Evolutionary conservation across 2,329 filamentous ascomycete genomes (phyloP), one percentile per base, ranked within the genome.

Genomic region (Curvularia hawaiiensis): DNA sequence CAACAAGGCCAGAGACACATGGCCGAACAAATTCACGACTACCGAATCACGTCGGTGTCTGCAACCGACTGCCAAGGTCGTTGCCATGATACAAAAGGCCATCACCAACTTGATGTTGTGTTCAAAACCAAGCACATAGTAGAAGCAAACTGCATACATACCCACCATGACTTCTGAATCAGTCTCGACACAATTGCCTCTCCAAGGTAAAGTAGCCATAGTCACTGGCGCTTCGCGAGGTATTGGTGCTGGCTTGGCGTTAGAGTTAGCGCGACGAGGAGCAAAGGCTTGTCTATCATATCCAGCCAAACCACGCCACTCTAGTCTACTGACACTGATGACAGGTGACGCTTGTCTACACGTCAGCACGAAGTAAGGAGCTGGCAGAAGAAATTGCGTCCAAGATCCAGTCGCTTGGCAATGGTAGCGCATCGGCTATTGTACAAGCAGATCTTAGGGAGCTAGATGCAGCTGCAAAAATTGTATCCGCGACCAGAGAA

Each of bases 141-240:
- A 50, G 12, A 45, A 49, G 14, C 28, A 30, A 35, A n/a, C 31
- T 2, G 9, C 9, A 18, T 10, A 22, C 5, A 35, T 16, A 14
- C 14, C 6, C 52, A 47, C 28, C 47, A 70, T 69, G 65, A 55
- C 61, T 44, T 59, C 61, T 43, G 39, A 49, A 28, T 31, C 57
- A 26, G 56, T 38, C 24, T 20, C 51, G 39, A 52, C 56, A 46
- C 1, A 46, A 41, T 58, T 64, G 3, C 54, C 71, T 63, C 53
- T 76, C 26, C 38, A 68, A 46, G 71, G 68, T 28, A 78, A 77
- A 53, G 71, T 77, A 1, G 80, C 80, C 35, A 80, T 84, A 41
- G 77, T 84, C 1, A 84, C 80, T 2, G 82, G 82, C 9, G 78
- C 77, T 14, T 80, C 79, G n/a, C 72, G 82, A 58, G 80, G 81